A percentile compares a stretch with the other conserved stretches of the same genome.
phyloP scores from a whole-genome alignment of 257 asterid species.

The Verbascum thapsus region DNA sequence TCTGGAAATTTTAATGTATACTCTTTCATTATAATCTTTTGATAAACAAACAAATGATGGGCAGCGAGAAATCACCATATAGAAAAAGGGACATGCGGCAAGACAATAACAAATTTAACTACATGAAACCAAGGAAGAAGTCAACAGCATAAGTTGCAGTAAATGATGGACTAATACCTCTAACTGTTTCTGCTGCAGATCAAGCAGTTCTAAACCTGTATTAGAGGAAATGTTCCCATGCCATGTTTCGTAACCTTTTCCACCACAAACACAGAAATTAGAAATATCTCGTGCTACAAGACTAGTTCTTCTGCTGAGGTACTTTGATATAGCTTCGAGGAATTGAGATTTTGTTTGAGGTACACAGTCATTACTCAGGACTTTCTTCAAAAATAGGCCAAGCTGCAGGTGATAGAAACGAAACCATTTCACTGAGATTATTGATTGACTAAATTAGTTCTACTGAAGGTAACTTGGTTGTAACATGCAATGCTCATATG shows the following conservation, averaged over 20 bases:
- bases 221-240: conserved; percentile 33
- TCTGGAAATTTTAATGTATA: conserved; percentile 2
- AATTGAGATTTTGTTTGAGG: conserved; percentile 57
- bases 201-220: conserved; percentile 49
- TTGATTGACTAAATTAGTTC: conserved; percentile 13
- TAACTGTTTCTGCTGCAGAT: conserved; percentile 61
- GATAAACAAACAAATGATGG: conserved; percentile 15
- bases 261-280: conserved; percentile 69
- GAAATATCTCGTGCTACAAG: conserved; percentile 60
- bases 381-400: conserved; percentile 63
- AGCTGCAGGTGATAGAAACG: conserved; percentile 53
- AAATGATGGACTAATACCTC: conserved; percentile 46
- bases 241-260: conserved; percentile 37
- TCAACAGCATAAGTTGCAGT: too few relatives aligned
- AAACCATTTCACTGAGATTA: conserved; percentile 24
- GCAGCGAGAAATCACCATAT: conserved; percentile 5
- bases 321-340: conserved; percentile 62
- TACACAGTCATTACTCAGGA: conserved; percentile 49
- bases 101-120: too few relatives aligned
- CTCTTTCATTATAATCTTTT: background rate
- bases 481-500: conserved; percentile 8
- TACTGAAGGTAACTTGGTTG: conserved; percentile 15
- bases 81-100: conserved; percentile 3
- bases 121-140: too few relatives aligned
- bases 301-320: conserved; percentile 61